A percentile compares a stretch with the other conserved stretches of the same genome.
phyloP scores from a whole-genome alignment of 768 basidiomycete genomes.

The Boletus rufocinnamomeus region DNA sequence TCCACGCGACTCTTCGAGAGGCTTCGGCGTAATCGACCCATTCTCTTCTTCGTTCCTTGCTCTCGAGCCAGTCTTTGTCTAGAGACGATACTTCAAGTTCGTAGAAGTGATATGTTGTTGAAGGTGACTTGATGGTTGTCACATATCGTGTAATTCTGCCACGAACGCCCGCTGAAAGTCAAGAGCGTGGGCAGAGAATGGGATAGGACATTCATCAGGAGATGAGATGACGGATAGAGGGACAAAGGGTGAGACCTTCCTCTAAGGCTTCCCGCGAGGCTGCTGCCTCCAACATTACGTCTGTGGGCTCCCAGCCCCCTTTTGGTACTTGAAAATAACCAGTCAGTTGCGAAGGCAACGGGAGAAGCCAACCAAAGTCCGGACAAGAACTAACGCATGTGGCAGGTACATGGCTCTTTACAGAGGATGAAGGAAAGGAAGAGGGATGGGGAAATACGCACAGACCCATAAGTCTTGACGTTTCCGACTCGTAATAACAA shows the following conservation, averaged over 20 bases:
- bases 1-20: conserved; percentile 73
- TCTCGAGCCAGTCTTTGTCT: conserved; percentile 81
- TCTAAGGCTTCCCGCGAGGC: conserved; percentile 91
- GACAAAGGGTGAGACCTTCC: conserved; percentile 92
- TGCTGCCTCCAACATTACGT: conserved; percentile 81
- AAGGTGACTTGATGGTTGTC: conserved; percentile 75
- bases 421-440: conserved; percentile 1
- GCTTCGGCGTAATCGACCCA: conserved; percentile 91
- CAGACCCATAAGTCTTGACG: conserved; percentile 82
- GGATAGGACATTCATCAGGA: conserved; percentile 62
- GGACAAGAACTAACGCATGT: conserved; percentile 1
- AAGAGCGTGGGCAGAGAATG: conserved; percentile 36
- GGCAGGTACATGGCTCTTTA: conserved; percentile 3
- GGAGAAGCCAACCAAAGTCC: not conserved
- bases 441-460: conserved; percentile 51
- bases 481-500: conserved; percentile 84
- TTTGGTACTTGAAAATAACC: conserved; percentile 67
- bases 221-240: conserved; percentile 70
- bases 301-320: conserved; percentile 86
- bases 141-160: conserved; percentile 86
- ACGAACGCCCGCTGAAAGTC: conserved; percentile 74
- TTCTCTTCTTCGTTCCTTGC: conserved; percentile 76
- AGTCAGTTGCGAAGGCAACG: conserved; percentile 9
- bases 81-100: conserved; percentile 80
- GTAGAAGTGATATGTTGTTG: conserved; percentile 87